Percentiles rank a stretch among this genome's conserved stretches.
These are phyloP conservation scores for Sanghuangporus baumii DNA, from an alignment of 1,284 basidiomycete species.

Conservation along the genomic window DNA sequence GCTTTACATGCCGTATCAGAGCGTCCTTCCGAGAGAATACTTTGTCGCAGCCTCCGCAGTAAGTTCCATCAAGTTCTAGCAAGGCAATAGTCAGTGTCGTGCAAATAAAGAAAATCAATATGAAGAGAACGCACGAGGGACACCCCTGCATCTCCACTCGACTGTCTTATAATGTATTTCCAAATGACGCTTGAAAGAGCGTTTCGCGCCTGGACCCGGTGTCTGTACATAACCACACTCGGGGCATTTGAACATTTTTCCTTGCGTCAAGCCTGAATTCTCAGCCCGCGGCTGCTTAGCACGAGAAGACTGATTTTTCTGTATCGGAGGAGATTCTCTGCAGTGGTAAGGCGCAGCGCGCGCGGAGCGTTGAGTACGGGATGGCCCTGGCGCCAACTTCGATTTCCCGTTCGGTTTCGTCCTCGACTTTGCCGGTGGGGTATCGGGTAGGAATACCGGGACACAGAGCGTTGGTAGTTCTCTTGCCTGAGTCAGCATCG, in stretches of 20 bases:
- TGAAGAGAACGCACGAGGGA: background rate
- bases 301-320: no score
- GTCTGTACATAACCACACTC: conserved; percentile 6
- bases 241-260: background rate
- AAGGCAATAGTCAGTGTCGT: background rate
- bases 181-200: conserved; percentile 11
- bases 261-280: background rate
- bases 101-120: background rate
- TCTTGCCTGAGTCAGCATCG: no score
- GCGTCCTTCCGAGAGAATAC: conserved; percentile 9
- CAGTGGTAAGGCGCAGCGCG: no score
- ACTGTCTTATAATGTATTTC: conserved; percentile 7
- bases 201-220: background rate
- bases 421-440: no score
- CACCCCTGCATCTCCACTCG: conserved; percentile 10
- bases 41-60: background rate
- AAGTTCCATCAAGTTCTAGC: conserved; percentile 3
- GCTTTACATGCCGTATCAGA: conserved; percentile 1
- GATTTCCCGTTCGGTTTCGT: no score
- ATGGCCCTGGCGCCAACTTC: no score
- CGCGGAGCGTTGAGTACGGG: no score
- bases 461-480: no score
- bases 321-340: no score
- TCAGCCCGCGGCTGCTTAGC: background rate
- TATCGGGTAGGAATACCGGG: no score